Evolutionary conservation across 305 asterid genomes (phyloP), one percentile per base, ranked within the genome.

Genomic region (Petunia hybrid): DNA sequence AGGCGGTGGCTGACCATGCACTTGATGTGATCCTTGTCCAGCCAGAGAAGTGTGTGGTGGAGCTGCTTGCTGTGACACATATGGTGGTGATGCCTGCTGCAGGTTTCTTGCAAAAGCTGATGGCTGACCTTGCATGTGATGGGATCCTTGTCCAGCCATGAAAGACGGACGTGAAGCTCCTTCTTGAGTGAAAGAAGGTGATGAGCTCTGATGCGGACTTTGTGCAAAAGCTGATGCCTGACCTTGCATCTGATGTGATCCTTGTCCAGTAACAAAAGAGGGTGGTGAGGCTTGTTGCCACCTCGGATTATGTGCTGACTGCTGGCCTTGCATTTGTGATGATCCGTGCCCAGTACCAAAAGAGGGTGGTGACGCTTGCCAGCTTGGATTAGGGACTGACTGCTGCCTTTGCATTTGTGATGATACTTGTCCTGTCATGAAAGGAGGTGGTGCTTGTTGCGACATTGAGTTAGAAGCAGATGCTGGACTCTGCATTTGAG

Each of bases 341-440:
- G 65, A 68, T 73, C 64, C 78, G 53, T 74, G 65, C 38, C 79
- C 79, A 7, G 64, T 0, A 8, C 13, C 7, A 56, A 74, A 74
- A 53, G 79, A 51, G 46, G 79, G n/a, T 48, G 86, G 81, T 43
- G 80, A 78, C 64, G 81, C 71, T 82, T 87, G 87, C 79, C 79
- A 74, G 36, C 79, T 38, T 53, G 79, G 79, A 74, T 53, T 38
- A 74, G 48, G 51, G 8, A 2, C 79, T 7, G 79, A 55, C 65
- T 74, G 68, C 76, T 77, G 61, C 64, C 76, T 77, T 16, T 80
- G 76, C 59, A 60, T 16, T 77, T 85, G 84, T 14, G 79, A 79
- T 31, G 87, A 48, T 77, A 77, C 81, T 10, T 78, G 51, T 55
- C 55, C 65, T 36, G 46, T 13, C 71, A 22, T 3, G 57, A 39